Evolutionary conservation across 73 alveolate genomes (phyloP), one percentile per base, ranked within the genome.

Genomic region (Symbiodinium natans): DNA sequence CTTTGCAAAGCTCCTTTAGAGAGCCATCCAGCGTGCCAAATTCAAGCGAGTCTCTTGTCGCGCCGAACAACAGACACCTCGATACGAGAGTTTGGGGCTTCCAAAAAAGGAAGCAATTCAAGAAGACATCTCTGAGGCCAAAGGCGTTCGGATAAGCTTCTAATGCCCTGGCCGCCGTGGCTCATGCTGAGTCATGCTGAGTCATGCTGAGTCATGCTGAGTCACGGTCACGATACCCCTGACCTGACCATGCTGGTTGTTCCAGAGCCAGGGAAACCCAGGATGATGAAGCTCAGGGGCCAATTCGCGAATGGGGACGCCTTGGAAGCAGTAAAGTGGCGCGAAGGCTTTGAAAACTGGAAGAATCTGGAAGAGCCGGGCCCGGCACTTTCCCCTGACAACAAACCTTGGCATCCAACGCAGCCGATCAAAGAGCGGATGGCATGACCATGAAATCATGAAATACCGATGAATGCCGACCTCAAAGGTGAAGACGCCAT

Each of bases 181-280:
- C 82, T 63, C 17, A 63, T 17, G 31, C 36, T 34, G 25, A n/a
- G 38, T 9, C 82, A n/a, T 17, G 11, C 36, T 23, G n/a, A n/a
- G n/a, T n/a, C n/a, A n/a, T n/a, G n/a, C n/a, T n/a, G n/a, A n/a
- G n/a, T n/a, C n/a, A n/a, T n/a, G n/a, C n/a, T n/a, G n/a, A n/a
- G n/a, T n/a, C n/a, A 13, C 29, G 29, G 8, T 13, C 77, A n/a
- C 13, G 42, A 13, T 34, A n/a, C 43, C 10, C 1, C 25, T 17
- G 29, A 13, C 84, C 84, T 74, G 17, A 34, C 31, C 84, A 74
- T 74, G 84, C 84, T 74, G 40, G 84, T 74, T 21, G 84, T 74
- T 11, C 84, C 84, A 33, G 42, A 74, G 15, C 84, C 42, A 33
- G 84, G 84, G 27, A 74, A 74, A 21, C 84, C 84, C 31, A 74